Evolutionary conservation across 2,329 filamentous ascomycete species (phyloP).

Genomic region (Fusarium sp.): DNA sequence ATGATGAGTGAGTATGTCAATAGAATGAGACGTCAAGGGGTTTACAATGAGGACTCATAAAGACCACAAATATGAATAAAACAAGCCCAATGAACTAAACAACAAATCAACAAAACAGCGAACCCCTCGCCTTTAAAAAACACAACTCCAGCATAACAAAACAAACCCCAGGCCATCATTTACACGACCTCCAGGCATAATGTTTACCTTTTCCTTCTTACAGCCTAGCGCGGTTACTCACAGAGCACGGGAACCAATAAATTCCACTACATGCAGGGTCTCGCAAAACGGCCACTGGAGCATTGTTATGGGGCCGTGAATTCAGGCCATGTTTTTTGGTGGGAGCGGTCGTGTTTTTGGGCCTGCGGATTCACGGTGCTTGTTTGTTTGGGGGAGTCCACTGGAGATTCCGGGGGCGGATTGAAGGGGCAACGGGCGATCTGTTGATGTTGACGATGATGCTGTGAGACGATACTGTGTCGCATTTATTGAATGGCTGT

Average conservation of each 20-base stretch:
- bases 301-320: constrained; percentile 36
- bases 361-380: constrained; percentile 31
- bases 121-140: constrained; percentile 16
- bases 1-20: constrained; percentile 38
- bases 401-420: neutral
- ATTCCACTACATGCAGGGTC: constrained; percentile 35
- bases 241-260: constrained; percentile 42
- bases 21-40: neutral
- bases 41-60: neutral
- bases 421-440: constrained; percentile 35
- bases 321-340: constrained; percentile 30
- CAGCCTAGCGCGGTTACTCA: constrained; percentile 47
- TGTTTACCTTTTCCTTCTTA: constrained; percentile 59
- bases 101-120: neutral
- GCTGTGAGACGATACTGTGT: neutral
- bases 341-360: constrained; percentile 4
- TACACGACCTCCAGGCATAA: constrained; percentile 28
- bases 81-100: neutral
- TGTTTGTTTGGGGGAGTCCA: constrained; percentile 20
- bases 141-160: constrained; percentile 8
- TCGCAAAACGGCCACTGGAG: constrained; percentile 28
- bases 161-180: constrained; percentile 12
- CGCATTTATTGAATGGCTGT: neutral
- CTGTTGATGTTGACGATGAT: neutral
- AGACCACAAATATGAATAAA: neutral